Evolutionary conservation across 73 alveolate genomes (phyloP).

Genomic region (Tetrahymena malaccensis): DNA sequence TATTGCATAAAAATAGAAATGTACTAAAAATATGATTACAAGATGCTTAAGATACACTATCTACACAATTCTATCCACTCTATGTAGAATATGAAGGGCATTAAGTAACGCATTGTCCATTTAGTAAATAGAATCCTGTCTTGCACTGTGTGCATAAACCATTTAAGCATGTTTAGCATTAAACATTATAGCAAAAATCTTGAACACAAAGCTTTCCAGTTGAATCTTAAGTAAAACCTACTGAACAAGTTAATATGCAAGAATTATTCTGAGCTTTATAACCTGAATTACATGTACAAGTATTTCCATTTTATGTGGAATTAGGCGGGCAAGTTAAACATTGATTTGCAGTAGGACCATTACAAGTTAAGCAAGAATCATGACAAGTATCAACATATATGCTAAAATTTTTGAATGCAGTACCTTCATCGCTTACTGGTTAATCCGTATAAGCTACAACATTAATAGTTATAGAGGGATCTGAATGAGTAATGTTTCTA

Average conservation of each 20-base stretch:
- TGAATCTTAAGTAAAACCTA: neutral
- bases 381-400: neutral
- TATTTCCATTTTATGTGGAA: neutral
- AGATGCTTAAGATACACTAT: neutral
- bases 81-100: neutral
- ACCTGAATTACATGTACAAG: neutral
- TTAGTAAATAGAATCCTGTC: neutral
- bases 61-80: neutral
- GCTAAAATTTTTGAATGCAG: neutral
- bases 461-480: neutral
- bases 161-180: neutral
- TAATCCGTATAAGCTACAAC: too few relatives aligned
- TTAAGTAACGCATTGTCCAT: neutral
- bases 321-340: neutral
- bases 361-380: neutral
- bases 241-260: neutral
- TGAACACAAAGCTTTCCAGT: neutral
- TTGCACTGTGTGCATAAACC: neutral
- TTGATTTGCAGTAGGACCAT: neutral
- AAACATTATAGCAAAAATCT: neutral
- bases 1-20: too few relatives aligned
- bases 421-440: neutral
- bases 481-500: neutral
- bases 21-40: too few relatives aligned
- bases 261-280: neutral